Evolutionary conservation across 805 yeast species (phyloP).

Genomic region (Lipomyces mesembrius): DNA sequence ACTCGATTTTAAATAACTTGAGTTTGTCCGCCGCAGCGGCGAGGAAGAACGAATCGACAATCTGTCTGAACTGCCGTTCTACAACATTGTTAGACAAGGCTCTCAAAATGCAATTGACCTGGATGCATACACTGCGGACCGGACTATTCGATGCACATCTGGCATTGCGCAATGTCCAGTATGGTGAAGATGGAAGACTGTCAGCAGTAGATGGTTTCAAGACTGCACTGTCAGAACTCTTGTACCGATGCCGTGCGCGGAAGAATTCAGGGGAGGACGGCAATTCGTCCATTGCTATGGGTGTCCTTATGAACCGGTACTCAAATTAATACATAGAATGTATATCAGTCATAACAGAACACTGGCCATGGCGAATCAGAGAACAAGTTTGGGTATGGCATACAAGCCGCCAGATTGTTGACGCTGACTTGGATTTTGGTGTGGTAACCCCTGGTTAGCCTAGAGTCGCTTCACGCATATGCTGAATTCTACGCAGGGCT

Average conservation of each 20-base stretch:
- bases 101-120: not conserved
- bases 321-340: not conserved
- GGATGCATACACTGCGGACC: not conserved
- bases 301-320: not conserved
- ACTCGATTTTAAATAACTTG: not conserved
- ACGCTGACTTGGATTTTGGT: not conserved
- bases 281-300: not conserved
- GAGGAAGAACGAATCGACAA: not conserved
- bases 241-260: not conserved
- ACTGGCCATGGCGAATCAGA: not conserved
- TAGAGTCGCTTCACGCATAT: not conserved
- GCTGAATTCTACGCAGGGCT: slow-evolving; percentile 2
- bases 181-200: slow-evolving; percentile 1
- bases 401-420: not conserved
- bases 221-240: not conserved
- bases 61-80: slow-evolving; percentile 1
- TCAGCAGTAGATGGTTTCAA: not conserved
- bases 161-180: not conserved
- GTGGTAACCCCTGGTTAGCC: not conserved
- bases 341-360: not conserved
- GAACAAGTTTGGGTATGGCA: not conserved
- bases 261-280: not conserved
- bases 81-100: not conserved
- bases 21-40: not conserved
- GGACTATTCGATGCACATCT: not conserved